Conservation (phyloP, 2,329 filamentous ascomycete species). For the Cladorrhinum sp. region DNA sequence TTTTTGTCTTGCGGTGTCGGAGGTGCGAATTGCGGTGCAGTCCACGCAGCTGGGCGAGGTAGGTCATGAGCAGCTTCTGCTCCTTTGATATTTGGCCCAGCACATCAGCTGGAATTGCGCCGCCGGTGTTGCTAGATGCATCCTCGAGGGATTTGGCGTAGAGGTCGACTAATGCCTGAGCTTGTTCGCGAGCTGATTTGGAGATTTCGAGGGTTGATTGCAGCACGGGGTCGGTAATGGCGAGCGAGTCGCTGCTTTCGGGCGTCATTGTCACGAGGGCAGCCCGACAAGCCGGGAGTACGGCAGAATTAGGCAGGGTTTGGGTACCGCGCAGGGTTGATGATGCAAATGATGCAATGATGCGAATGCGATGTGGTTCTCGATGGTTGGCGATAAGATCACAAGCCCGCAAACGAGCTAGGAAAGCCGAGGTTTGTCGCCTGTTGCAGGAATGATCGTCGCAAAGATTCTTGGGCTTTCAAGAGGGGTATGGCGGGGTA, state of each 20-base stretch:
- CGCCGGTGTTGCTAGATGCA: slow-evolving; percentile 40
- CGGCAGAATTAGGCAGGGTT: neutral
- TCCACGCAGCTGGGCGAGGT: slow-evolving; percentile 75
- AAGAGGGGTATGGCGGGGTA: neutral
- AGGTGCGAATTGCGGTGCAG: slow-evolving; percentile 81
- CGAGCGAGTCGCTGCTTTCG: slow-evolving; percentile 9
- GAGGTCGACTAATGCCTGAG: slow-evolving; percentile 60
- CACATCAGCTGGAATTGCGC: slow-evolving; percentile 43
- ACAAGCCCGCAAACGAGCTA: neutral
- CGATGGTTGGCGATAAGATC: slow-evolving; percentile 10
- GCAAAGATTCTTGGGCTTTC: neutral
- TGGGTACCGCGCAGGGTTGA: neutral
- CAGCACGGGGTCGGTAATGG: slow-evolving; percentile 64
- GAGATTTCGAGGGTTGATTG: slow-evolving; percentile 68
- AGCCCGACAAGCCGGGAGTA: neutral
- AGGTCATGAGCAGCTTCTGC: slow-evolving; percentile 76
- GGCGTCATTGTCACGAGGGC: slow-evolving; percentile 5
- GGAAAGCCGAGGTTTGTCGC: neutral
- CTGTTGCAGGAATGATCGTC: neutral
- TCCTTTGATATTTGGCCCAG: slow-evolving; percentile 65
- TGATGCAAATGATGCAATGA: neutral
- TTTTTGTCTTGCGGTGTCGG: slow-evolving; percentile 79
- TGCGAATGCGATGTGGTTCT: slow-evolving; percentile 5
- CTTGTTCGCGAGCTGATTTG: slow-evolving; percentile 69
- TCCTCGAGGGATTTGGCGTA: slow-evolving; percentile 38